Evolutionary conservation across 1,284 basidiomycete genomes (phyloP), one percentile per base, ranked within the genome.

Genomic region (Pyrrhoderma noxium): DNA sequence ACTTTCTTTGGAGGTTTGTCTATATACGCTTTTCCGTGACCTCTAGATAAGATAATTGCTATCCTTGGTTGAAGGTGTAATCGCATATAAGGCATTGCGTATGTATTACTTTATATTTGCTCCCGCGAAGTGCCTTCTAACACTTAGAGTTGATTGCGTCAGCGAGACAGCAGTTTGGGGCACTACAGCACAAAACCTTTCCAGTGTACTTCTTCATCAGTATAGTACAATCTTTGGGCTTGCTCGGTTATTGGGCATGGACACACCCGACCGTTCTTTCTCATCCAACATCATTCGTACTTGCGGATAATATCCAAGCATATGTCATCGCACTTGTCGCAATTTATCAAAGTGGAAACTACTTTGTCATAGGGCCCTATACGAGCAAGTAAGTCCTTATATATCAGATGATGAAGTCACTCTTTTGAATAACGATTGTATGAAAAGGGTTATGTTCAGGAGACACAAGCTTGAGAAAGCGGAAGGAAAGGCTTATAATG

Each of bases 151-250:
- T 40, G 38, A n/a, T 5, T 40, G 14, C 14, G 21, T 27, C 59
- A 80, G 79, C 85, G 18, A 75, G 81, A 46, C 79, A 85, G 49
- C 80, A 85, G 55, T 92, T 92, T 58, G 79, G 83, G n/a, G 69
- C 74, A 39, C 74, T 93, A 35, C 88, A 92, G 64, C 79, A 85
- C 60, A 75, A 75, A 58, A 77, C 76, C 0, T 87, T 89, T 66
- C 87, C 89, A 1, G 64, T 85, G 52, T 92, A 89, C 68, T 91
- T 92, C 61, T 64, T 75, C 22, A 64, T 79, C 42, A 82, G 80
- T 22, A 75, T 85, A 37, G 59, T 66, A 16, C 66, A 85, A 31
- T 75, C 81, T 16, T 70, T 75, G 0, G 66, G 68, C 11, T 71
- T 92, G 22, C 67, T 89, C 39, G 70, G 68, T 8, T 68, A 78